Evolutionary conservation across 805 yeast species (phyloP), one percentile per base, ranked within the genome.

Genomic region (Pichia eremophila): DNA sequence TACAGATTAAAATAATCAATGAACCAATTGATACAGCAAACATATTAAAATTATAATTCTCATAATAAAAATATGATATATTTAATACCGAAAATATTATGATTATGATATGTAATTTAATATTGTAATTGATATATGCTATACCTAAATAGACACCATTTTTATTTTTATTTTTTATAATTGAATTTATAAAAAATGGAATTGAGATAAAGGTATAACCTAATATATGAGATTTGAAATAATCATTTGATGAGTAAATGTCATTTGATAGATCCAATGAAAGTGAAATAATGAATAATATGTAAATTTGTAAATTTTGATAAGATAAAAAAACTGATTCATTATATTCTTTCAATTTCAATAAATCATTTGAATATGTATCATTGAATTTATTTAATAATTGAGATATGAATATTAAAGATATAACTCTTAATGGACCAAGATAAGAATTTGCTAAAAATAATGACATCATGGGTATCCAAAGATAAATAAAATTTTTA

Each of bases 1-100:
- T 62, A 18, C 61, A 48, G 4, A 59, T 41, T 19, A 63, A 46
- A 5, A 65, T 56, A 18, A 57, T 5, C 37, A 65, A 36, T 0
- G 68, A 65, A 0, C 69, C 66, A 22, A 61, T 38, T 29, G 64
- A 50, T 9, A 66, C 53, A 29, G 63, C 49, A 27, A 64, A 38
- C 66, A 67, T 56, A 41, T 56, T 61, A 34, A 60, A 52, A 44
- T 60, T 63, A 49, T 58, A 51, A 18, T 47, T 46, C 4, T 53
- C 56, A 31, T 53, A 47, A 8, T 50, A 46, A 25, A 31, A 46
- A 38, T 43, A 50, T 5, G 28, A 18, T 15, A 51, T 48, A 3
- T 41, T 35, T 8, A 61, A 43, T 31, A 56, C 37, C 2, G 42
- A 19, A 2, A 54, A 5, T 9, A 43, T 25, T 35, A 18, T 10